phyloP scores from a whole-genome alignment of 202 grass and related monocot species.

The Brachypodium distachyon region DNA sequence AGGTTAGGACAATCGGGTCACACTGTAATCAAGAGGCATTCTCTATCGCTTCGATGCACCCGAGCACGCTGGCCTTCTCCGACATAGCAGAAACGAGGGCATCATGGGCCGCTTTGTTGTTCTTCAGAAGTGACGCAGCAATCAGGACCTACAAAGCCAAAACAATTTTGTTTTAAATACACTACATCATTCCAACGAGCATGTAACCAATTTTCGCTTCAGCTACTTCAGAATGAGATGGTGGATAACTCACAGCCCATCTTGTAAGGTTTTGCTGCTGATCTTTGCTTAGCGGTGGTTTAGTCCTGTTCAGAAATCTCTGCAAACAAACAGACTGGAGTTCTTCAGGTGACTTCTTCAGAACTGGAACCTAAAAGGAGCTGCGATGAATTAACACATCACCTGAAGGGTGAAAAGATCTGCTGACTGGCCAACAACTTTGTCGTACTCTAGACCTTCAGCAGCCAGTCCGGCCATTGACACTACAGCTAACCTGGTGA shows the following conservation, averaged over 20 bases:
- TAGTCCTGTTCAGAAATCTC: constrained; percentile 89
- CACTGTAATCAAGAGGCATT: constrained; percentile 39
- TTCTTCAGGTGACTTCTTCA: background rate
- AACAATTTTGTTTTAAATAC: background rate
- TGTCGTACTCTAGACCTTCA: constrained; percentile 88
- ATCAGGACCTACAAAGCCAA: constrained; percentile 57
- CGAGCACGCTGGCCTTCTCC: constrained; percentile 61
- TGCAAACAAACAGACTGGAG: constrained; percentile 15
- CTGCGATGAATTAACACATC: background rate
- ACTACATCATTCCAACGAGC: background rate
- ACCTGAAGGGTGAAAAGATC: constrained; percentile 90
- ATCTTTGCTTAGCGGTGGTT: constrained; percentile 60
- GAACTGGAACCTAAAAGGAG: background rate
- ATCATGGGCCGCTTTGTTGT: constrained; percentile 65
- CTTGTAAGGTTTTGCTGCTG: constrained; percentile 95
- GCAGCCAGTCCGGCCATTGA: constrained; percentile 93
- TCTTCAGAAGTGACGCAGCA: constrained; percentile 79
- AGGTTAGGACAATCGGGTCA: background rate
- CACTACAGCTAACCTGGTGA: constrained; percentile 72
- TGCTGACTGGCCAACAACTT: constrained; percentile 86
- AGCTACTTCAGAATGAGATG: background rate
- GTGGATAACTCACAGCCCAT: constrained; percentile 70
- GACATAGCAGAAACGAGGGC: constrained; percentile 77
- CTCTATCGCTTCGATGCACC: constrained; percentile 87
- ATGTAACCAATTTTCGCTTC: background rate